A percentile compares a stretch with the other conserved stretches of the same genome.
Conservation (phyloP, 495 filamentous ascomycete genomes). For the Umbilicaria muhlenbergii region DNA sequence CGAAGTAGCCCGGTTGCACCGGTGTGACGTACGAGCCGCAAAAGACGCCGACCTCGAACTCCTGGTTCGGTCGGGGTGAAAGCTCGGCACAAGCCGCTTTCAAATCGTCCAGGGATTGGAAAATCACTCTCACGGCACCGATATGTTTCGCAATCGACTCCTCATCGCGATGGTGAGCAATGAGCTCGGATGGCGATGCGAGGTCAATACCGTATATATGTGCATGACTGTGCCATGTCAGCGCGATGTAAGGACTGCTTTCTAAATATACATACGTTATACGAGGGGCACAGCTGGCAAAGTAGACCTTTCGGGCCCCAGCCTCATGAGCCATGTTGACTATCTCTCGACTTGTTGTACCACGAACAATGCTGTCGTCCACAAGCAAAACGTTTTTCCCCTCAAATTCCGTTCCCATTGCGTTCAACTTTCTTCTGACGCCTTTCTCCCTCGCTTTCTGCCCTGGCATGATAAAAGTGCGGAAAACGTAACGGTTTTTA, state of each 20-base stretch:
- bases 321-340: conserved; percentile 77
- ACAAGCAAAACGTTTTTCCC: conserved; percentile 73
- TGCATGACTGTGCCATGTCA: conserved; percentile 29
- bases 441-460: conserved; percentile 67
- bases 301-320: conserved; percentile 84
- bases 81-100: conserved; percentile 66
- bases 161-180: conserved; percentile 62
- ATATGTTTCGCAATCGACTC: conserved; percentile 62
- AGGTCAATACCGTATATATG: conserved; percentile 86
- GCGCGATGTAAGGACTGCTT: not conserved
- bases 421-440: conserved; percentile 11
- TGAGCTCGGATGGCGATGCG: conserved; percentile 65
- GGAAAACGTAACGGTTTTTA: conserved; percentile 93
- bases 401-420: conserved; percentile 63
- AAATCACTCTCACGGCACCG: conserved; percentile 84
- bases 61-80: conserved; percentile 34
- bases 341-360: conserved; percentile 84
- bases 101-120: conserved; percentile 72
- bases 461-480: conserved; percentile 90
- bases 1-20: conserved; percentile 71
- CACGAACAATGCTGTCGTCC: conserved; percentile 87
- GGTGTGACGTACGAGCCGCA: conserved; percentile 81
- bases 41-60: conserved; percentile 94
- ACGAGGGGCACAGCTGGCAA: conserved; percentile 75
- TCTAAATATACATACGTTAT: conserved; percentile 38